Percentiles rank a stretch among this genome's conserved stretches.
Conservation (phyloP, 805 yeast genomes). For the Hanseniaspora meyeri region DNA sequence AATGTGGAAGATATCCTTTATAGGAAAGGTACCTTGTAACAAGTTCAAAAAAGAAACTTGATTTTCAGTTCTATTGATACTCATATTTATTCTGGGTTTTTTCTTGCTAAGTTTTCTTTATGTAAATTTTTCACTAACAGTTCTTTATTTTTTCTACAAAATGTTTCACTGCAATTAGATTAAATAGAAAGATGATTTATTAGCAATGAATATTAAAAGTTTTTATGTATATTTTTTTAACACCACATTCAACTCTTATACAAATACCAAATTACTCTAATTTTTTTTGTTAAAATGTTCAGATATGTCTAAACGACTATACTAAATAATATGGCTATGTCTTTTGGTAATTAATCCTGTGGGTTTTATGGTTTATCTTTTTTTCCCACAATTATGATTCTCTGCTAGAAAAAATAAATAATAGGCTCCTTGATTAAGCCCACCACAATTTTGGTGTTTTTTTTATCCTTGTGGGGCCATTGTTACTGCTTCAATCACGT, state of each 20-base stretch:
- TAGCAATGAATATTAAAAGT: not conserved
- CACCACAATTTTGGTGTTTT: not conserved
- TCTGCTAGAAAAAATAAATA: not conserved
- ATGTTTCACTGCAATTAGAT: too few species aligned
- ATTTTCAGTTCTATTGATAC: not conserved
- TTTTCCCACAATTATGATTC: not conserved
- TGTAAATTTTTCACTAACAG: too few species aligned
- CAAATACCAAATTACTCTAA: not conserved
- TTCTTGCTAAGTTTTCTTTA: not conserved
- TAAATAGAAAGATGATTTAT: not conserved
- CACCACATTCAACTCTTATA: not conserved
- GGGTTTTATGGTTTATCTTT: not conserved
- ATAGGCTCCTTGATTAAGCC: not conserved
- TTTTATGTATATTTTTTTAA: not conserved
- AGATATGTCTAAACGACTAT: too few species aligned
- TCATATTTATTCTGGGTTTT: not conserved
- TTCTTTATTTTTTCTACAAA: too few species aligned
- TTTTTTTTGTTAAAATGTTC: too few species aligned
- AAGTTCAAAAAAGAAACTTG: conserved; percentile 1
- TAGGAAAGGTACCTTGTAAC: conserved; percentile 6
- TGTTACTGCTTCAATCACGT: too few species aligned
- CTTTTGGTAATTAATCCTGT: not conserved
- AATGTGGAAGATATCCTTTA: conserved; percentile 7
- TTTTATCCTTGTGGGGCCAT: too few species aligned
- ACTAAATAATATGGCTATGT: too few species aligned